Evolutionary conservation across 495 filamentous ascomycete species (phyloP).

Genomic region (Bathelium albidoporum): DNA sequence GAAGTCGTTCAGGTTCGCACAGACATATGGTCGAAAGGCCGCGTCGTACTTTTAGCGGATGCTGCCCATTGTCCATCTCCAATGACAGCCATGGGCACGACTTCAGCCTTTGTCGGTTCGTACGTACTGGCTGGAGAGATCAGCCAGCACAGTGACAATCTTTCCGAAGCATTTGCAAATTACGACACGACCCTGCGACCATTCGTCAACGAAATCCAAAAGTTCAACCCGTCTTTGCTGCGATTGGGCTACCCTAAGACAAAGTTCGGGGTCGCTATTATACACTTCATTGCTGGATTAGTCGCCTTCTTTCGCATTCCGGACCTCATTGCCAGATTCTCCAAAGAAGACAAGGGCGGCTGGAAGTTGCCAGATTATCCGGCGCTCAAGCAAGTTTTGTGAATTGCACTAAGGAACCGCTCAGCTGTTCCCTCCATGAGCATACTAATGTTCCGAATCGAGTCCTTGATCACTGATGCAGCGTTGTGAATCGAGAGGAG

Average conservation of each 20-base stretch:
- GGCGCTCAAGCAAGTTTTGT: background rate
- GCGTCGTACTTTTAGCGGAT: constrained; percentile 26
- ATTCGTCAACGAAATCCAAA: constrained; percentile 22
- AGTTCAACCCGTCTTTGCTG: constrained; percentile 16
- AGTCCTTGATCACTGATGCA: too few relatives aligned
- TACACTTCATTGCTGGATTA: constrained; percentile 19
- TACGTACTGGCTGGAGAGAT: constrained; percentile 29
- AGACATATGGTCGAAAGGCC: constrained; percentile 16
- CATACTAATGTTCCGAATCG: too few relatives aligned
- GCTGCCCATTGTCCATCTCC: constrained; percentile 22
- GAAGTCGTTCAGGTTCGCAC: constrained; percentile 20
- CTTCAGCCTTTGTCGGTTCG: constrained; percentile 20
- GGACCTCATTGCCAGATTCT: background rate
- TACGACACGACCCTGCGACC: constrained; percentile 6
- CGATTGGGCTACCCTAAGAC: constrained; percentile 18
- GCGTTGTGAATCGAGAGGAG: too few relatives aligned
- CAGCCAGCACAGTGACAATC: constrained; percentile 8
- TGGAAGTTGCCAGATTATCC: background rate
- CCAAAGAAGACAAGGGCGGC: background rate
- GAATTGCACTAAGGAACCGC: too few relatives aligned
- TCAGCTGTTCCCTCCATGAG: too few relatives aligned
- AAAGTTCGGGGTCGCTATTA: constrained; percentile 20
- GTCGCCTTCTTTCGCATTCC: background rate
- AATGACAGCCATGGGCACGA: constrained; percentile 25
- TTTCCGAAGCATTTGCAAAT: background rate